phyloP scores from a whole-genome alignment of 1,139 yeast species.

The Kurtzmaniella quercitrusa region DNA sequence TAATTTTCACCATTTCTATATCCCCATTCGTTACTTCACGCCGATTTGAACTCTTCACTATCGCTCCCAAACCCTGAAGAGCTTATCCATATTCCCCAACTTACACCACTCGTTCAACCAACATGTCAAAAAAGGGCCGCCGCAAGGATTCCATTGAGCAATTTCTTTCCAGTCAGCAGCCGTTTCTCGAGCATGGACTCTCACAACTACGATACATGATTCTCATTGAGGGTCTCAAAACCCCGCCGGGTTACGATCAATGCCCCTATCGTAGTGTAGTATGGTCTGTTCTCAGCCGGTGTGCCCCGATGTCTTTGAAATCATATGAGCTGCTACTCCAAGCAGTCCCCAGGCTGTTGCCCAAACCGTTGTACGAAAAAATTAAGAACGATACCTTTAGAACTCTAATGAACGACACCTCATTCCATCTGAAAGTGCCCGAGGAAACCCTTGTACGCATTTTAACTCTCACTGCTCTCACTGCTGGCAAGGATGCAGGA shows the following conservation, averaged over 20 bases:
- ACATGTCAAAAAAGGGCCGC: conserved; percentile 27
- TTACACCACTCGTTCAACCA: background rate
- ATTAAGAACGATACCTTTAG: conserved; percentile 85
- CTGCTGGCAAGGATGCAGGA: conserved; percentile 34
- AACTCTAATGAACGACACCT: conserved; percentile 72
- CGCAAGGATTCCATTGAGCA: conserved; percentile 66
- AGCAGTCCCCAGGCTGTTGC: conserved; percentile 48
- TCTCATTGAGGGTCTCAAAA: conserved; percentile 69
- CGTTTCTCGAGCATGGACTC: conserved; percentile 64
- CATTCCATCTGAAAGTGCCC: conserved; percentile 61
- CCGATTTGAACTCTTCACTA: background rate
- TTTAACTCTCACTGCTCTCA: conserved; percentile 68
- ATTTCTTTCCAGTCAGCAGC: conserved; percentile 56
- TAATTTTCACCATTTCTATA: too few species aligned
- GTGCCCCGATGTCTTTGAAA: conserved; percentile 52
- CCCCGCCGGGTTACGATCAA: conserved; percentile 44
- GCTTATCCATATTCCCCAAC: background rate
- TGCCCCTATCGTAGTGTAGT: conserved; percentile 72
- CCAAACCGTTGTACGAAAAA: conserved; percentile 52
- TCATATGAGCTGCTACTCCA: conserved; percentile 53
- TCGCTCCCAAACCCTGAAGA: background rate
- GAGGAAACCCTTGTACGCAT: conserved; percentile 68
- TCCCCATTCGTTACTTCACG: too few species aligned
- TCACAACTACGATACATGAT: conserved; percentile 77
- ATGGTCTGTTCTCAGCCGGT: conserved; percentile 76